Base-by-base conservation (phyloP, 2,329 filamentous ascomycete genomes). In the Parastagonospora avenae region DNA sequence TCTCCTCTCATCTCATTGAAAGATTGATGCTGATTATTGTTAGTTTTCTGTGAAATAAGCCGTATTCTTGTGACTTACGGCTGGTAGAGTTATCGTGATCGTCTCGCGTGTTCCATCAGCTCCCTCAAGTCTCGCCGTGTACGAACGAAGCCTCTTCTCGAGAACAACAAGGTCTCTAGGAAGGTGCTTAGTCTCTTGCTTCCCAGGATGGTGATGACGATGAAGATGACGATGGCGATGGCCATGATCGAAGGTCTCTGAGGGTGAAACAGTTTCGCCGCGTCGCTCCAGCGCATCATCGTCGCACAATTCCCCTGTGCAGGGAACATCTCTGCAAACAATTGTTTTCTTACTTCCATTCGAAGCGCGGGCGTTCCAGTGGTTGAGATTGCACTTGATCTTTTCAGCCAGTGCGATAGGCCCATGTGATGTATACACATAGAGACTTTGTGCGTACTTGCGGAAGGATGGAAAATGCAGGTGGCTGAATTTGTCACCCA, bases 341-440 rank as follows among this genome's bases (percentile, higher is more conserved):
- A 45, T 30, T n/a, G 31, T 41, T 14, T 50, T 40, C 11, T 44
- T 39, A 16, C 7, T 27, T 29, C 10, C 24, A 4, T 45, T 44
- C 29, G 40, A 15, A 27, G 40, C 41, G n/a, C 24, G 47, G 5
- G 47, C 19, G 35, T 50, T 47, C 44, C 44, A 47, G 36, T 47
- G 40, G 32, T 47, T 32, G 24, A 28, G 44, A 16, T 32, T 47
- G 44, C 44, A 47, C 24, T 44, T 27, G 8, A 50, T 30, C 16
- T 40, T 12, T n/a, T 39, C 8, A 27, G 15, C 31, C 33, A 50
- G 8, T 10, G 38, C 33, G 15, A 44, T 33, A n/a, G 47, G 47
- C 9, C 47, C 41, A 14, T 38, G 9, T 16, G 35, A 44, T 10
- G n/a, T 31, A 11, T 29, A 50, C 11, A 15, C 27, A 27, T 45